These are phyloP conservation scores for Macadamia integrifolia DNA, from an alignment of 164 flowering plant genomes.

Conservation along the genomic window DNA sequence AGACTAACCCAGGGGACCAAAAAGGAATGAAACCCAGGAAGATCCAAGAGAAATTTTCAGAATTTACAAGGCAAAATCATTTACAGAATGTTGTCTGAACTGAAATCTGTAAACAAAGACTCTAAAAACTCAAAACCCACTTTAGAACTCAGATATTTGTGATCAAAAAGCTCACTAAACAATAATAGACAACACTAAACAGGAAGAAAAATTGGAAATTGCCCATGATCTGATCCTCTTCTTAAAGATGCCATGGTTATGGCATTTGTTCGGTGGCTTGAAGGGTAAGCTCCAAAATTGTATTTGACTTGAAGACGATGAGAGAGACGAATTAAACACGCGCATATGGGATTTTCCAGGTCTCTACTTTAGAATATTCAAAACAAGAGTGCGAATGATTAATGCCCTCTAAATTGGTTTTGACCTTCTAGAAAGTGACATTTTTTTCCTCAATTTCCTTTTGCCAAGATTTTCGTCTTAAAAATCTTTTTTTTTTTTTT, in stretches of 20 bases:
- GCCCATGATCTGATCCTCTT: not conserved
- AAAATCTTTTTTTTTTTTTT: too few species aligned
- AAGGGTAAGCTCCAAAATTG: too few species aligned
- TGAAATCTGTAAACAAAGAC: not conserved
- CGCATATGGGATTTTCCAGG: conserved; percentile 4
- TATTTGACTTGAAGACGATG: conserved; percentile 15
- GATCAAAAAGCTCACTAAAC: not conserved
- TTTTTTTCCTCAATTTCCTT: too few species aligned
- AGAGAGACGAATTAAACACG: conserved; percentile 1
- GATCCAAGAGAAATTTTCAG: too few species aligned
- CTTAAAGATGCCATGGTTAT: not conserved
- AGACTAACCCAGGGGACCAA: not conserved
- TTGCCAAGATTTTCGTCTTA: too few species aligned
- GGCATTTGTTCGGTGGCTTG: too few species aligned
- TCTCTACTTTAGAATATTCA: not conserved
- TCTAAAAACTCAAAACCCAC: not conserved
- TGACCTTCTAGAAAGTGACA: too few species aligned
- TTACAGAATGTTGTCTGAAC: not conserved
- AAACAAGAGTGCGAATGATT: not conserved
- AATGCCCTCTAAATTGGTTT: too few species aligned
- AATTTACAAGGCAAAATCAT: not conserved
- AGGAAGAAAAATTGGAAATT: too few species aligned
- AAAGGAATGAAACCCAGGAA: not conserved
- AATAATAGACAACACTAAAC: not conserved
- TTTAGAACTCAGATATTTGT: conserved; percentile 1